phyloP scores from a whole-genome alignment of 305 asterid species.

The Solanum hybrid region DNA sequence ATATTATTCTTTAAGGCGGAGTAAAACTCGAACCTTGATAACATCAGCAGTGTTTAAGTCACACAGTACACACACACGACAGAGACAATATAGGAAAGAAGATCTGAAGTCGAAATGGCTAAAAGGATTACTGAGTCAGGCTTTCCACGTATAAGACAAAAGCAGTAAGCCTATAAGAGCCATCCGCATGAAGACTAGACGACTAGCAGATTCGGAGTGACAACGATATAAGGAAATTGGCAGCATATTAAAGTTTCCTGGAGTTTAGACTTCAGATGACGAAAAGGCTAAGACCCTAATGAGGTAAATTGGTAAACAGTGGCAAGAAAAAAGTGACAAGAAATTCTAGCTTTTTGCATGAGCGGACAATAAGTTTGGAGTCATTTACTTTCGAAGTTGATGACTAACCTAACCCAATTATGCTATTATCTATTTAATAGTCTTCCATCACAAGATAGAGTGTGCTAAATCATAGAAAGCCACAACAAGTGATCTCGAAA shows the following conservation, averaged over 20 bases:
- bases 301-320: not conserved
- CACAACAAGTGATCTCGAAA: not conserved
- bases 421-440: not conserved
- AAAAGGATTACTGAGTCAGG: not conserved
- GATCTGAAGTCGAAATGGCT: not conserved
- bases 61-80: not conserved
- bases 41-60: not conserved
- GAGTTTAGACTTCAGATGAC: not conserved
- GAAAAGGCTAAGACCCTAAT: not conserved
- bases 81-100: not conserved
- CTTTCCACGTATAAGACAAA: not conserved
- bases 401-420: not conserved
- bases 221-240: not conserved
- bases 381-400: not conserved
- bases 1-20: not conserved
- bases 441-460: not conserved
- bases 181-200: not conserved
- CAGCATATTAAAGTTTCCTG: not conserved
- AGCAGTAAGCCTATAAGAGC: not conserved
- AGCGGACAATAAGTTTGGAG: not conserved
- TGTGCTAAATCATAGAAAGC: not conserved
- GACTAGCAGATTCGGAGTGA: not conserved
- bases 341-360: not conserved
- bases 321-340: not conserved
- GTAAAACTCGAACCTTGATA: not conserved